Evolutionary conservation across 768 basidiomycete genomes (phyloP).

Genomic region (Baorangia bicolor): DNA sequence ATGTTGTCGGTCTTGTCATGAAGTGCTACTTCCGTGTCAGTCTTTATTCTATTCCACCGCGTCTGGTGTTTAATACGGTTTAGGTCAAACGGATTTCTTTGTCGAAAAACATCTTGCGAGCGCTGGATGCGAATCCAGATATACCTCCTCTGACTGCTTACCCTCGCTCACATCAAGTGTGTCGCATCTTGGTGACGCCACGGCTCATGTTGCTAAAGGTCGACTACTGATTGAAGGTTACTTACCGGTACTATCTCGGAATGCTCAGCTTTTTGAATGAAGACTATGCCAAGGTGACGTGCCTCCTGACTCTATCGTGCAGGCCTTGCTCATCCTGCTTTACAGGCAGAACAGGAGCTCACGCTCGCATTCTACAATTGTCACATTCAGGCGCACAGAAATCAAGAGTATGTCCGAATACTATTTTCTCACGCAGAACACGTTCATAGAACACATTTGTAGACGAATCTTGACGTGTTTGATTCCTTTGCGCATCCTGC

Average conservation of each 20-base stretch:
- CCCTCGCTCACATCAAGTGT: constrained; percentile 84
- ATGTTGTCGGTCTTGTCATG: constrained; percentile 84
- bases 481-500: constrained; percentile 84
- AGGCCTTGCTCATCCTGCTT: neutral
- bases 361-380: constrained; percentile 86
- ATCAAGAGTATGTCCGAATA: constrained; percentile 70
- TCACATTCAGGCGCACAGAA: constrained; percentile 62
- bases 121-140: constrained; percentile 81
- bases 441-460: neutral
- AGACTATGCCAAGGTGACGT: constrained; percentile 73
- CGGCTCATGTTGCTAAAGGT: constrained; percentile 6
- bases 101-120: constrained; percentile 88
- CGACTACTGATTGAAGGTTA: constrained; percentile 57
- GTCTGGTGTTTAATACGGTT: neutral
- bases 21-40: constrained; percentile 93
- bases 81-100: constrained; percentile 91
- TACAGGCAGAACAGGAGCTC: constrained; percentile 81
- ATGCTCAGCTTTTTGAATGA: constrained; percentile 94
- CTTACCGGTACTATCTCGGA: constrained; percentile 92
- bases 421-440: neutral
- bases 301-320: neutral
- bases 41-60: constrained; percentile 7
- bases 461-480: constrained; percentile 92
- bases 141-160: constrained; percentile 75
- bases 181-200: constrained; percentile 16